Conservation (phyloP, 805 yeast species). For the Candida railenensis region DNA sequence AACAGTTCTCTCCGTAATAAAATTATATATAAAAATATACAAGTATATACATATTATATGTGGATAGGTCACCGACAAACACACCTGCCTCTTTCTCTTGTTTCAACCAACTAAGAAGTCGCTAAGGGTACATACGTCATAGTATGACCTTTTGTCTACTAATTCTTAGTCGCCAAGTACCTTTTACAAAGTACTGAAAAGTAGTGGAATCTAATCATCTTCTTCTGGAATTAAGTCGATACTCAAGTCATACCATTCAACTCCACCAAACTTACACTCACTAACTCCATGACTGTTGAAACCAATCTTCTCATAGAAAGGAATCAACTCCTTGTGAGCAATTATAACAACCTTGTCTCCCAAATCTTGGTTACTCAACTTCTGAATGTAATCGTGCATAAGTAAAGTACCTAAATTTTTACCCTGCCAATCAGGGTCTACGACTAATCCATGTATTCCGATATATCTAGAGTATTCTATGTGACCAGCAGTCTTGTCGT, state of each 20-base stretch:
- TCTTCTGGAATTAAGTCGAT: conserved; percentile 45
- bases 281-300: conserved; percentile 71
- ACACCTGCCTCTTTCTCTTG: too few relatives aligned
- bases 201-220: conserved; percentile 28
- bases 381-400: conserved; percentile 87
- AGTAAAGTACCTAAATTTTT: conserved; percentile 79
- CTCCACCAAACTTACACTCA: conserved; percentile 56
- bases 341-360: conserved; percentile 76
- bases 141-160: too few relatives aligned
- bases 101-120: too few relatives aligned
- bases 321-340: conserved; percentile 65
- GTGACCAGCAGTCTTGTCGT: conserved; percentile 53
- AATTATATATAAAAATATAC: background rate
- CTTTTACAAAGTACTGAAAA: too few relatives aligned
- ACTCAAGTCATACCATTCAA: conserved; percentile 59
- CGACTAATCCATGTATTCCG: conserved; percentile 80
- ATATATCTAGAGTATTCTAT: conserved; percentile 69
- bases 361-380: conserved; percentile 80
- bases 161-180: too few relatives aligned
- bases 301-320: conserved; percentile 81
- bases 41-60: background rate
- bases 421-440: conserved; percentile 76
- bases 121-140: too few relatives aligned
- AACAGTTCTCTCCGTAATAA: too few relatives aligned
- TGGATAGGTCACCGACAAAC: too few relatives aligned